Evolutionary conservation across 352 stramenopile genomes (phyloP).

Genomic region (Detonula confervacea): DNA sequence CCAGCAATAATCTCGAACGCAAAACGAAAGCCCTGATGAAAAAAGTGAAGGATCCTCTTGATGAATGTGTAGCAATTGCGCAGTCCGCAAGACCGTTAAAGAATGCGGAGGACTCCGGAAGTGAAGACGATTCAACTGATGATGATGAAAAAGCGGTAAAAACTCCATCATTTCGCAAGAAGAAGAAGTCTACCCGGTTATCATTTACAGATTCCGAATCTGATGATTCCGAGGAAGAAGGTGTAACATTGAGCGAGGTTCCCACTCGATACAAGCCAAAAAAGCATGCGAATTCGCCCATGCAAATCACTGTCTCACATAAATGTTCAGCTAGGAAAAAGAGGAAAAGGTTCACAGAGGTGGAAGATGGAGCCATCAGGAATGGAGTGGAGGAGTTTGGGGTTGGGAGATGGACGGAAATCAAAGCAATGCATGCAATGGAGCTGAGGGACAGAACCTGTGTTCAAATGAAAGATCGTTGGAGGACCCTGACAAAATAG

Average conservation of each 20-base stretch:
- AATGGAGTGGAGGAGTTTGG: constrained; percentile 63
- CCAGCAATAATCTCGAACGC: constrained; percentile 19
- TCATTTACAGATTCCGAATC: constrained; percentile 39
- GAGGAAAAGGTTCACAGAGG: constrained; percentile 52
- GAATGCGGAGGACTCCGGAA: neutral
- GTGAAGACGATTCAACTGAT: constrained; percentile 26
- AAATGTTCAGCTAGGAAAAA: constrained; percentile 20
- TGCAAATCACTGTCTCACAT: neutral
- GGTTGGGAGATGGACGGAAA: constrained; percentile 63
- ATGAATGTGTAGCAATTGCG: constrained; percentile 37
- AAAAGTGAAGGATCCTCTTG: constrained; percentile 50
- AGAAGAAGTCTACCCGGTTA: constrained; percentile 38
- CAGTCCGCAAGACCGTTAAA: constrained; percentile 12
- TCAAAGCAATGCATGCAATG: constrained; percentile 63
- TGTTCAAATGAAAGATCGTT: constrained; percentile 73
- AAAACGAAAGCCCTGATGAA: constrained; percentile 42
- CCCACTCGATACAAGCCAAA: constrained; percentile 34
- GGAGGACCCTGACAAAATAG: constrained; percentile 55
- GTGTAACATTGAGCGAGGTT: constrained; percentile 35
- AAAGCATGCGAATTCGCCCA: too few relatives aligned
- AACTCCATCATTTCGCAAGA: constrained; percentile 21
- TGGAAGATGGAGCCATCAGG: constrained; percentile 65
- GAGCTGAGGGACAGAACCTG: constrained; percentile 57
- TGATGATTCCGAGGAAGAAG: constrained; percentile 23
- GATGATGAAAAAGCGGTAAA: neutral